Evolutionary conservation across 208 protist species (phyloP).

Genomic region (Borovskyia barvae): DNA sequence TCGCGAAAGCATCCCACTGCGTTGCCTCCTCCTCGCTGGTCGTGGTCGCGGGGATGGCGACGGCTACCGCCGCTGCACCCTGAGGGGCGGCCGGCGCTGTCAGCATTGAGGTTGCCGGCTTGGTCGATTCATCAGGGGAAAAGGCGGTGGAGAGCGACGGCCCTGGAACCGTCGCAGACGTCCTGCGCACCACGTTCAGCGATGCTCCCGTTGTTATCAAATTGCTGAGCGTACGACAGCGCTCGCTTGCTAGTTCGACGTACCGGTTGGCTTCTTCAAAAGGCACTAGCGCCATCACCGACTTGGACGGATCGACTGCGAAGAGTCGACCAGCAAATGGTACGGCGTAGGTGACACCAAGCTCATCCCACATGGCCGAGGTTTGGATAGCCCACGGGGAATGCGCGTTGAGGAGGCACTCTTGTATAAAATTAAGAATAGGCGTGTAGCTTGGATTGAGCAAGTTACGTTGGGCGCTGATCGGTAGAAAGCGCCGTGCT

Average conservation of each 20-base stretch:
- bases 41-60: background rate
- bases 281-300: constrained; percentile 19
- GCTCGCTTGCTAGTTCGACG: constrained; percentile 27
- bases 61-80: background rate
- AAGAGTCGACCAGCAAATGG: constrained; percentile 45
- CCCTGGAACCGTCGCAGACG: background rate
- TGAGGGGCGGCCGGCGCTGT: background rate
- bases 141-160: background rate
- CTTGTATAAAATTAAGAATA: constrained; percentile 38
- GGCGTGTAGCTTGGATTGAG: constrained; percentile 37
- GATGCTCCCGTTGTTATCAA: constrained; percentile 23
- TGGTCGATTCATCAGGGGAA: too few relatives aligned
- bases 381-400: constrained; percentile 45
- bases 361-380: constrained; percentile 38
- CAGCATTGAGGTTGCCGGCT: background rate
- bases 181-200: constrained; percentile 13
- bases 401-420: constrained; percentile 30
- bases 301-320: constrained; percentile 23
- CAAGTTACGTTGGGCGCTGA: constrained; percentile 35
- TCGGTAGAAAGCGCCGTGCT: constrained; percentile 20
- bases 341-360: constrained; percentile 50
- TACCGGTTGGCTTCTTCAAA: constrained; percentile 32
- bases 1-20: constrained; percentile 10
- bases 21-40: background rate
- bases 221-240: constrained; percentile 18